Base-by-base conservation (phyloP, 192 early-diverging fungal genomes). In the Linderina pennispora region DNA sequence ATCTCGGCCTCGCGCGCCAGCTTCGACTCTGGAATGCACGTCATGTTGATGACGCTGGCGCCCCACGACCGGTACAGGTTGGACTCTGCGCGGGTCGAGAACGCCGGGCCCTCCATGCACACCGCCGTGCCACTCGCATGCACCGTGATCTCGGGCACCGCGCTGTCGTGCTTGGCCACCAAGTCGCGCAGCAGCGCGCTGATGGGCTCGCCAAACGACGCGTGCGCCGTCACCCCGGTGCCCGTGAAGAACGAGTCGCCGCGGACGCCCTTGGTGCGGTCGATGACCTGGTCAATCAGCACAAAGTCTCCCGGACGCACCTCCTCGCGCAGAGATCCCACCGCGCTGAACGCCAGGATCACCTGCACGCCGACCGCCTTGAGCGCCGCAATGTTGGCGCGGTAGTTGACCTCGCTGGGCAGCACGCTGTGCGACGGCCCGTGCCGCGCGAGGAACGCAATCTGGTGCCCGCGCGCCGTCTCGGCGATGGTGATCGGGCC, bases 61-160 rank as follows among this genome's bases (percentile, higher is more conserved):
- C 91, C 93, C 87, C 90, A 94, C 23, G 82, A 59, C 21, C 96
- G 83, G 79, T 99, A 99, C 79, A 99, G 69, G 59, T 94, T 76
- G 4, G 92, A 96, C 71, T 99, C 97, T 23, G 94, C 94, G 40
- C 92, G 80, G 18, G 97, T 99, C 17, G 90, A 93, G 80, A 99
- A 99, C 8, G 87, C 86, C 37, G 97, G 94, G 17, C 97, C 97
- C 69, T 98, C 94, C 92, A 98, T 98, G 78, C 90, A 94, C 23
- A 99, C 77, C 14, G 86, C 78, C 1, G 93, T 97, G 63, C 92
- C 93, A 50, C 80, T 62, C 14, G 53, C 46, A 71, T 97, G 94
- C 36, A 96, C 65, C 8, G 51, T 23, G 14, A 65, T 58, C 3
- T 43, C 39, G 6, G 64, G 49, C 13, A 83, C 79, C 10, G 72